These are phyloP conservation scores for Penicillium canescens DNA, from an alignment of 495 filamentous ascomycete genomes.

Conservation along the genomic window DNA sequence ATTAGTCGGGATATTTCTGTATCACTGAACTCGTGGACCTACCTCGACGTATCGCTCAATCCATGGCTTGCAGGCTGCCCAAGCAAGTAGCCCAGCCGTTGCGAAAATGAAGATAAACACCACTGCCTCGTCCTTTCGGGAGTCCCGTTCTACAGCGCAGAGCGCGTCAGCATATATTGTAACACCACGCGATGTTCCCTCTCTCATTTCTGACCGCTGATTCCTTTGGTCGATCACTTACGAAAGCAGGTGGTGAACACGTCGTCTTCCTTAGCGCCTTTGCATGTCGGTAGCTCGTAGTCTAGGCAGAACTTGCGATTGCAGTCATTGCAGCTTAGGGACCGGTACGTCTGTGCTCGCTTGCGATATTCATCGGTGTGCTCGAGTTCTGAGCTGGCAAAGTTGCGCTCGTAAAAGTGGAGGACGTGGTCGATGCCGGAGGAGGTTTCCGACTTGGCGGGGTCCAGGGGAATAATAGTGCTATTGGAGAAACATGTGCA, in stretches of 20 bases:
- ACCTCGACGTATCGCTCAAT: constrained; percentile 59
- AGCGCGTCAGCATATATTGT: constrained; percentile 8
- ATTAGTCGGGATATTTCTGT: no score
- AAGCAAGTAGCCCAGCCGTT: constrained; percentile 78
- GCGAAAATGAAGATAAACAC: constrained; percentile 90
- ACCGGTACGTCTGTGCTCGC: constrained; percentile 36
- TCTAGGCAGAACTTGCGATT: constrained; percentile 87
- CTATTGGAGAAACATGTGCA: constrained; percentile 92
- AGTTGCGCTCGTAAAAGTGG: constrained; percentile 23
- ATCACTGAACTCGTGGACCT: constrained; percentile 14
- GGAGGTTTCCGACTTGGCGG: constrained; percentile 24
- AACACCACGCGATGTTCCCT: no score
- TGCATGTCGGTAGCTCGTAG: constrained; percentile 84
- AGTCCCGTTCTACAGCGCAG: constrained; percentile 69
- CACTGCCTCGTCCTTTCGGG: constrained; percentile 83
- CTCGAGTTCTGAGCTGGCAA: constrained; percentile 7
- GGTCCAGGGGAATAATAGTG: constrained; percentile 70
- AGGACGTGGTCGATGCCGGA: constrained; percentile 23
- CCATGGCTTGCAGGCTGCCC: constrained; percentile 72
- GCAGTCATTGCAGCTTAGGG: constrained; percentile 75
- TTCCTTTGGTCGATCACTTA: constrained; percentile 32
- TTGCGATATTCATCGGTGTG: constrained; percentile 3
- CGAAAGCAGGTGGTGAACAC: constrained; percentile 89
- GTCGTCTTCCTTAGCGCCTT: constrained; percentile 80
- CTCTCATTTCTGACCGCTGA: no score